Conservation (phyloP, 2,329 filamentous ascomycete genomes). For the Colletotrichum tofieldiae region DNA sequence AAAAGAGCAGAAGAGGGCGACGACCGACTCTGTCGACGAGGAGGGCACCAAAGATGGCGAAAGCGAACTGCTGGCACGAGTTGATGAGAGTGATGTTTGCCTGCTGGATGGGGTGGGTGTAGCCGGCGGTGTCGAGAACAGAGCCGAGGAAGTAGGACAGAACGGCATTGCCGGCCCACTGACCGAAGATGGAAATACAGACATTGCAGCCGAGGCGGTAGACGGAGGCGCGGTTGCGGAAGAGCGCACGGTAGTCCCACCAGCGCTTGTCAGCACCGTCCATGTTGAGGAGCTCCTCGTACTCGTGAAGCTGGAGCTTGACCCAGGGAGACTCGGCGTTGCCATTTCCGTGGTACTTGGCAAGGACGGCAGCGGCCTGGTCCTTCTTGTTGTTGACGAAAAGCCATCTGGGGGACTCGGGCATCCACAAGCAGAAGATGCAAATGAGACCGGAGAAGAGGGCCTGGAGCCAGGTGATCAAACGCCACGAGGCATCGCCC, state of each 20-base stretch:
- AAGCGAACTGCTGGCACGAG: constrained; percentile 65
- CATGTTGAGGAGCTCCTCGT: constrained; percentile 58
- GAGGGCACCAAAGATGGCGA: constrained; percentile 64
- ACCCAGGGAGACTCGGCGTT: constrained; percentile 63
- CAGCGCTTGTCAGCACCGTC: constrained; percentile 63
- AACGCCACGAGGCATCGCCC: constrained; percentile 57
- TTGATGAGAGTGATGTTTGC: constrained; percentile 68
- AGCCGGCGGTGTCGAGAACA: constrained; percentile 67
- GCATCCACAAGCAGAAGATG: constrained; percentile 55
- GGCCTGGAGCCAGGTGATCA: constrained; percentile 62
- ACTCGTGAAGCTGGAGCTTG: constrained; percentile 61
- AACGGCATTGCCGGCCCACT: constrained; percentile 62
- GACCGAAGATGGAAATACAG: constrained; percentile 60
- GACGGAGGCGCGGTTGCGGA: constrained; percentile 56
- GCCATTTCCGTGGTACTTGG: constrained; percentile 61
- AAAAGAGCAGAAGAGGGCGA: constrained; percentile 67
- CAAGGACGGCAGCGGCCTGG: constrained; percentile 54
- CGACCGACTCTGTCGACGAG: constrained; percentile 67
- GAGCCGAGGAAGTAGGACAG: constrained; percentile 65
- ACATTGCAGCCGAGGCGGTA: constrained; percentile 63
- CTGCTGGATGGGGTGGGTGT: constrained; percentile 56
- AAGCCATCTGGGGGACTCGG: constrained; percentile 61
- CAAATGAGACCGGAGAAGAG: constrained; percentile 59
- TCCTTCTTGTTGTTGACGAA: constrained; percentile 58
- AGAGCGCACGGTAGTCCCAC: constrained; percentile 64